Evolutionary conservation across 2,329 filamentous ascomycete species (phyloP).

Genomic region (Chaetomium globosum): DNA sequence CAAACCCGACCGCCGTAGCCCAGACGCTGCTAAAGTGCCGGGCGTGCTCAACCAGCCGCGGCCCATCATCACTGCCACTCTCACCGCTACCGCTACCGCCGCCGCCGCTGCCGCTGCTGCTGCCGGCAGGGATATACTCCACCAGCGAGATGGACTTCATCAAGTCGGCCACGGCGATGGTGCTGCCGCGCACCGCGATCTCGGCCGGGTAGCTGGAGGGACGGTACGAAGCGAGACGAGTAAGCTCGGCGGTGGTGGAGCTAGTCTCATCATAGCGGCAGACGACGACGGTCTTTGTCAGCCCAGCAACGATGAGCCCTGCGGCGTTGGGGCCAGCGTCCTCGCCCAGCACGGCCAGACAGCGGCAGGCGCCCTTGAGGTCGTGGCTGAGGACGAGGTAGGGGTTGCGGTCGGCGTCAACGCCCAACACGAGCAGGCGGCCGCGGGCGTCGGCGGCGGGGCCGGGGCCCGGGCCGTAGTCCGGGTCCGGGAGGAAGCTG

Average conservation of each 20-base stretch:
- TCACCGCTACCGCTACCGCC: constrained; percentile 54
- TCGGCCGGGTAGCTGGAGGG: constrained; percentile 84
- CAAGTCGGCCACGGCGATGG: constrained; percentile 83
- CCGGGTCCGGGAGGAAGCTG: constrained; percentile 69
- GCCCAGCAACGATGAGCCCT: constrained; percentile 71
- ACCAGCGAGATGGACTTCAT: constrained; percentile 90
- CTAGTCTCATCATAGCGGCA: constrained; percentile 61
- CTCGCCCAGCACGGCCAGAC: constrained; percentile 72
- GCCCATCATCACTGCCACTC: constrained; percentile 53
- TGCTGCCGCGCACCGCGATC: constrained; percentile 70
- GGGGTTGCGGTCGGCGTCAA: constrained; percentile 72
- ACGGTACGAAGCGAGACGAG: constrained; percentile 74
- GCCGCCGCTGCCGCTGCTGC: constrained; percentile 50
- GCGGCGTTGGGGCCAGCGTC: constrained; percentile 36
- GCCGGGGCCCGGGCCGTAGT: constrained; percentile 41
- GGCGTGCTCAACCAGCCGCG: constrained; percentile 71
- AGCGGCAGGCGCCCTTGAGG: constrained; percentile 79
- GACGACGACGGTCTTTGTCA: constrained; percentile 81
- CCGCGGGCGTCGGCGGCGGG: constrained; percentile 57
- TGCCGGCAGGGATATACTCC: constrained; percentile 62
- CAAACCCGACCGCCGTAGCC: constrained; percentile 74
- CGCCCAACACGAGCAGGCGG: constrained; percentile 80
- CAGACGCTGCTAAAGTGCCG: constrained; percentile 81
- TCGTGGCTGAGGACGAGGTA: constrained; percentile 70
- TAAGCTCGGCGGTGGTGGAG: constrained; percentile 59